A percentile compares a stretch with the other conserved stretches of the same genome.
phyloP scores from a whole-genome alignment of 345 rosid species.

The Turnera subulata region DNA sequence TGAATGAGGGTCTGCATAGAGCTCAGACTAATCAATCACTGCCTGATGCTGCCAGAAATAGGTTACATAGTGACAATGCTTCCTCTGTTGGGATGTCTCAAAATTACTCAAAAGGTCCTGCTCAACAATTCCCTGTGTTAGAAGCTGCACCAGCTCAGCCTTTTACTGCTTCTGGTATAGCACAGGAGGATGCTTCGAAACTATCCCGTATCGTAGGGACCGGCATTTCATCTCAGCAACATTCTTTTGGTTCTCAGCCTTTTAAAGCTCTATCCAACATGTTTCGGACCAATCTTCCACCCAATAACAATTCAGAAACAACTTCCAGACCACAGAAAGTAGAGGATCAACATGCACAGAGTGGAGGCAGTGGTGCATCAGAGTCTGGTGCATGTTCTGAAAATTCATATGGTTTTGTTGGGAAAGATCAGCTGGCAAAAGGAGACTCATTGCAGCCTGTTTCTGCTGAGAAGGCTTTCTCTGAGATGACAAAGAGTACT shows the following conservation, averaged over 20 bases:
- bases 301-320: constrained; percentile 38
- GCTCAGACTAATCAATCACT: constrained; percentile 40
- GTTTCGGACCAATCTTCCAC: constrained; percentile 29
- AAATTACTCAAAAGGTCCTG: constrained; percentile 29
- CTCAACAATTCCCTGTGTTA: constrained; percentile 43
- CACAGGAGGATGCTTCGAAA: constrained; percentile 40
- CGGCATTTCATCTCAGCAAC: constrained; percentile 38
- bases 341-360: constrained; percentile 35
- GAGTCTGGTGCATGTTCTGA: constrained; percentile 29
- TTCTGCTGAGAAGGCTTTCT: constrained; percentile 19
- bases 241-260: constrained; percentile 35
- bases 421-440: constrained; percentile 39
- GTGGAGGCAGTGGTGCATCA: constrained; percentile 30
- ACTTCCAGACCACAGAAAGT: constrained; percentile 31
- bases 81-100: constrained; percentile 41
- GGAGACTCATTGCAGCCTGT: constrained; percentile 23
- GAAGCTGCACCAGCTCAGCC: constrained; percentile 45
- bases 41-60: constrained; percentile 17
- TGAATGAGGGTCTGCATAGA: constrained; percentile 38
- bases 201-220: constrained; percentile 35
- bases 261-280: constrained; percentile 29
- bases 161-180: constrained; percentile 29
- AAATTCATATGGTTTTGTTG: constrained; percentile 31
- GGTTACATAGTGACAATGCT: constrained; percentile 22
- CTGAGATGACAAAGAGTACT: constrained; percentile 17